Evolutionary conservation across 257 asterid genomes (phyloP).

Genomic region (Solanum verrucosum): DNA sequence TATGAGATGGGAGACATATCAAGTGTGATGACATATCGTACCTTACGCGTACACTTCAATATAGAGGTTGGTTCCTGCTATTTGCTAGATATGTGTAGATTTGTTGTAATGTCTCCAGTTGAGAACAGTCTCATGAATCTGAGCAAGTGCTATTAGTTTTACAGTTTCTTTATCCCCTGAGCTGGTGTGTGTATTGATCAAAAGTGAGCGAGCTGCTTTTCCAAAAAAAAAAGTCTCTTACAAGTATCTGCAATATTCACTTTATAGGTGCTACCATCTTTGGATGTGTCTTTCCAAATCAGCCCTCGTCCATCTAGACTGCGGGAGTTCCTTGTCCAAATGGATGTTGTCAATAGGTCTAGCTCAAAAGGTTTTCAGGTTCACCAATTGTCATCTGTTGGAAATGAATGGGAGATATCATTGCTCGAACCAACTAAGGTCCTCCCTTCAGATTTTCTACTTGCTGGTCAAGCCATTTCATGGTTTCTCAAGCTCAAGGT

Average conservation of each 20-base stretch:
- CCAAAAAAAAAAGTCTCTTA: neutral
- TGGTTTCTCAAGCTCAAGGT: slow-evolving; percentile 94
- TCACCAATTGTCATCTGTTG: slow-evolving; percentile 81
- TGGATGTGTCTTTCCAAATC: slow-evolving; percentile 68
- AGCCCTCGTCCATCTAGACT: slow-evolving; percentile 69
- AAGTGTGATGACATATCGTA: slow-evolving; percentile 61
- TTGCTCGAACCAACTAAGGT: slow-evolving; percentile 52
- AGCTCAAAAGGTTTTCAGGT: slow-evolving; percentile 69
- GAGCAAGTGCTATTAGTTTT: neutral
- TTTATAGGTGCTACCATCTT: slow-evolving; percentile 76
- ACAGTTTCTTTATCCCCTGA: neutral
- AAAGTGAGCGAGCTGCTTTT: neutral
- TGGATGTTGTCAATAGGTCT: slow-evolving; percentile 83
- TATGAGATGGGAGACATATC: slow-evolving; percentile 75
- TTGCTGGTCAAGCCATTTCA: slow-evolving; percentile 87
- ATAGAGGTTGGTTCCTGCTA: slow-evolving; percentile 49
- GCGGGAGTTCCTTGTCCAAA: slow-evolving; percentile 79
- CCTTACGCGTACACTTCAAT: slow-evolving; percentile 73
- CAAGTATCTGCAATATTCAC: neutral
- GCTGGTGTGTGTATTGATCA: neutral
- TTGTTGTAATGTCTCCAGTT: neutral
- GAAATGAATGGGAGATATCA: slow-evolving; percentile 79
- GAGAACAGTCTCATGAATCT: neutral
- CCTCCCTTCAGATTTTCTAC: slow-evolving; percentile 40
- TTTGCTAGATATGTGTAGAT: neutral